Evolutionary conservation across 352 stramenopile species (phyloP).

Genomic region (Phytophthora syringae): DNA sequence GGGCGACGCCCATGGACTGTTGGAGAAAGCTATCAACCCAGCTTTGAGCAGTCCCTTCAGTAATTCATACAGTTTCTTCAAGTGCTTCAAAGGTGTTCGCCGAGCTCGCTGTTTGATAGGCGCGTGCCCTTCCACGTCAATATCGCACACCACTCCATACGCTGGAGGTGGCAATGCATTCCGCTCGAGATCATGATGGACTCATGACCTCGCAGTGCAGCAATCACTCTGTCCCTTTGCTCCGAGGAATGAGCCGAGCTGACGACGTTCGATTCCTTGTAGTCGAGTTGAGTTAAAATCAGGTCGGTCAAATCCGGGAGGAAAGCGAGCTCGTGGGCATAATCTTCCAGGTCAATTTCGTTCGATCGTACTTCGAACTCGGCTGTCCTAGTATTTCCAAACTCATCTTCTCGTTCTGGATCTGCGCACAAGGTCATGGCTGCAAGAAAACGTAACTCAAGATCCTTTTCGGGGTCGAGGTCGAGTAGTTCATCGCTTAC

Average conservation of each 20-base stretch:
- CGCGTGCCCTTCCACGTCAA: background rate
- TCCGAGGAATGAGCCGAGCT: background rate
- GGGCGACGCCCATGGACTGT: background rate
- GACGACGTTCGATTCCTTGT: background rate
- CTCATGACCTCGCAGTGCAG: background rate
- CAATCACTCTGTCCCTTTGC: background rate
- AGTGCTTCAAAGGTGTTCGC: background rate
- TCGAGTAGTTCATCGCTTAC: too few relatives aligned
- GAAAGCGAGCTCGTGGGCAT: background rate
- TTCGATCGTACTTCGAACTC: background rate
- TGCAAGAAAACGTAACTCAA: too few relatives aligned
- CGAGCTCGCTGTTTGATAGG: background rate
- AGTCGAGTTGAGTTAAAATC: background rate
- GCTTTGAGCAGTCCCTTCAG: background rate
- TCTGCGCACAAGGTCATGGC: background rate
- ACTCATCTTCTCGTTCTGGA: background rate
- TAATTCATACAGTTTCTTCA: background rate
- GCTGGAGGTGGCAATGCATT: background rate
- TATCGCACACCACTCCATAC: slow-evolving; percentile 1
- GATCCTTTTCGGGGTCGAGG: too few relatives aligned
- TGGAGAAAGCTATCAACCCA: background rate
- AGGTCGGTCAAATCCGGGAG: background rate
- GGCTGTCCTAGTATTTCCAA: too few relatives aligned
- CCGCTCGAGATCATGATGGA: background rate
- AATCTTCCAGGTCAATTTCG: background rate